Conservation (phyloP, 768 basidiomycete species). For the Auricularia sp. region DNA sequence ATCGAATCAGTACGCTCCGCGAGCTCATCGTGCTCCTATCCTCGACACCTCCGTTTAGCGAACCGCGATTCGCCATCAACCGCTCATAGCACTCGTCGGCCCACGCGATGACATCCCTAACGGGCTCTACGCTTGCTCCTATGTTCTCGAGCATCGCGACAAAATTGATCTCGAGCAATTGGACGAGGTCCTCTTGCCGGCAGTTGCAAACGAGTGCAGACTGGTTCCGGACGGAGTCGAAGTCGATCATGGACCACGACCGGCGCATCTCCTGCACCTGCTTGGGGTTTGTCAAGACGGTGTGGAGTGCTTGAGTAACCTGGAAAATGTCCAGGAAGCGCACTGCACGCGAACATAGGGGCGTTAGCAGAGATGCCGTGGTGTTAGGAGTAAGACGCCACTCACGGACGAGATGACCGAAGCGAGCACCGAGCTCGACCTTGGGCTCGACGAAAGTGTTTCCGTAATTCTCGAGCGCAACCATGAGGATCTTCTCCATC, state of each 20-base stretch:
- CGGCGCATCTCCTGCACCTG: constrained; percentile 78
- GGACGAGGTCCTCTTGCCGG: constrained; percentile 79
- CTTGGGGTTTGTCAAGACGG: constrained; percentile 81
- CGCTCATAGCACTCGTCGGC: constrained; percentile 84
- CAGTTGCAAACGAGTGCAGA: constrained; percentile 91
- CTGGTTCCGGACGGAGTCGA: constrained; percentile 85
- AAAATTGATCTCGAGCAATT: constrained; percentile 78
- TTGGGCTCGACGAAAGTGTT: constrained; percentile 88
- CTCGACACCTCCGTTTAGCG: constrained; percentile 42
- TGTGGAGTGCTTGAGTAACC: constrained; percentile 79
- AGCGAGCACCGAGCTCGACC: constrained; percentile 82
- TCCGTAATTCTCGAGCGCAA: constrained; percentile 73
- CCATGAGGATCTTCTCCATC: constrained; percentile 82
- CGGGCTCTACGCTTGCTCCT: constrained; percentile 65
- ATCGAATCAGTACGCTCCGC: constrained; percentile 76
- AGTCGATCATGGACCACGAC: constrained; percentile 83
- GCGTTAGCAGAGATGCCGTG: neutral
- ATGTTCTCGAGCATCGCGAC: constrained; percentile 65
- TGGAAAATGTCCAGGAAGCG: constrained; percentile 89
- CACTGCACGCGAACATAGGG: constrained; percentile 35
- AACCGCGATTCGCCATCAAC: constrained; percentile 61
- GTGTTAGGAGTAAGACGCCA: constrained; percentile 15
- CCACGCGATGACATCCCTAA: constrained; percentile 82
- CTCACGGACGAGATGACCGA: constrained; percentile 82
- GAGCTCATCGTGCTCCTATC: constrained; percentile 79